These are phyloP conservation scores for Paraphaeosphaeria minitans DNA, from an alignment of 2,329 filamentous ascomycete genomes.

Conservation along the genomic window DNA sequence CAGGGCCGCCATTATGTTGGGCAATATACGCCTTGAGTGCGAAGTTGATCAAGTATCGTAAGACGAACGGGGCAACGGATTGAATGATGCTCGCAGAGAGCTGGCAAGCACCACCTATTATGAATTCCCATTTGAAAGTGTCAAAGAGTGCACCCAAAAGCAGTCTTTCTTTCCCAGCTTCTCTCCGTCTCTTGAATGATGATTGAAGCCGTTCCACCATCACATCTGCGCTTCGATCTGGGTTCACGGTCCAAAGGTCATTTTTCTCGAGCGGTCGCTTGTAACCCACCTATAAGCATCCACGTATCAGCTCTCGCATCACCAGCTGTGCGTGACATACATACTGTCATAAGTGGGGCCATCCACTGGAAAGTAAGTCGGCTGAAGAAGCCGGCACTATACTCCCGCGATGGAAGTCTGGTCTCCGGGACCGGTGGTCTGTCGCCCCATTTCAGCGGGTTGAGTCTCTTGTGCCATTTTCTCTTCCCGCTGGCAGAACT, in stretches of 20 bases:
- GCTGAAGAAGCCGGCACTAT: constrained; percentile 76
- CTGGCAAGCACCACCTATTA: constrained; percentile 79
- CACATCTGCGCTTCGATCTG: constrained; percentile 72
- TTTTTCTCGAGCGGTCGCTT: constrained; percentile 79
- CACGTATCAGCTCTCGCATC: constrained; percentile 9
- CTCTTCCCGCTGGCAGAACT: constrained; percentile 39
- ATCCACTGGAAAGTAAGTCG: constrained; percentile 87
- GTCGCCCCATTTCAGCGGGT: constrained; percentile 55
- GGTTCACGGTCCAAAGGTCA: constrained; percentile 90
- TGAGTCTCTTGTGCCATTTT: constrained; percentile 66
- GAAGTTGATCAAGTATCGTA: constrained; percentile 86
- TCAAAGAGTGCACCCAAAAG: constrained; percentile 84
- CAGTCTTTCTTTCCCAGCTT: constrained; percentile 72
- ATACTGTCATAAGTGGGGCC: constrained; percentile 72
- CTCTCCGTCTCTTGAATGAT: constrained; percentile 71
- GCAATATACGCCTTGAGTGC: constrained; percentile 79
- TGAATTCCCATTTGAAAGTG: constrained; percentile 83
- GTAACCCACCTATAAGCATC: constrained; percentile 70
- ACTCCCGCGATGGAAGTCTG: constrained; percentile 67
- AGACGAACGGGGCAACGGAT: constrained; percentile 81
- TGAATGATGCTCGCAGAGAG: constrained; percentile 72
- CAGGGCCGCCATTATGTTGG: constrained; percentile 55
- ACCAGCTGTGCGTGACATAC: constrained; percentile 12
- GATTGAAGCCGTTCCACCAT: constrained; percentile 69
- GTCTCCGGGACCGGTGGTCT: constrained; percentile 62